Evolutionary conservation across 495 filamentous ascomycete species (phyloP).

Genomic region (Penicillium subrubescens): DNA sequence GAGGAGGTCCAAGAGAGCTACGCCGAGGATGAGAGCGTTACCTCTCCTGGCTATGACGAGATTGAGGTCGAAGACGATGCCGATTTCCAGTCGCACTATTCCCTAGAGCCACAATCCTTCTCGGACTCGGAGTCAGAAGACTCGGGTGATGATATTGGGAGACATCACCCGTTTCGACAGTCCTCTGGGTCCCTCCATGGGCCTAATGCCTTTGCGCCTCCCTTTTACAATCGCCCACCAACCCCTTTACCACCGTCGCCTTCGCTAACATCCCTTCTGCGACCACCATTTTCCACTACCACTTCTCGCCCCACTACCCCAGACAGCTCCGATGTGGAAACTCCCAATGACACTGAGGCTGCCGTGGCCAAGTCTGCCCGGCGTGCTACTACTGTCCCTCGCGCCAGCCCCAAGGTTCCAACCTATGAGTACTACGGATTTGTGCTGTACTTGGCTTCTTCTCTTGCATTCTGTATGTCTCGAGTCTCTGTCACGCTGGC

Average conservation of each 20-base stretch:
- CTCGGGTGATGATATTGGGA: conserved; percentile 36
- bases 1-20: conserved; percentile 30
- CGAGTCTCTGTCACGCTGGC: neutral
- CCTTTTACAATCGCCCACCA: conserved; percentile 85
- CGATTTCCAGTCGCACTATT: conserved; percentile 53
- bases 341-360: conserved; percentile 60
- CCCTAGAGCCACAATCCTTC: conserved; percentile 41
- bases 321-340: conserved; percentile 84
- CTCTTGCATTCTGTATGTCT: conserved; percentile 65
- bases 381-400: conserved; percentile 72
- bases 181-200: conserved; percentile 47
- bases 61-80: conserved; percentile 45
- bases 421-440: conserved; percentile 99
- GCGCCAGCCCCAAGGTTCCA: conserved; percentile 88
- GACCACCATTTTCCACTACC: conserved; percentile 66
- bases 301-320: conserved; percentile 90
- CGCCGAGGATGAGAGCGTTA: conserved; percentile 32
- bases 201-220: conserved; percentile 71
- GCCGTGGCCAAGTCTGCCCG: conserved; percentile 65
- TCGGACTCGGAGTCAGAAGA: conserved; percentile 46
- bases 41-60: conserved; percentile 33
- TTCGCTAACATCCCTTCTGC: conserved; percentile 90
- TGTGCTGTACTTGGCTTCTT: conserved; percentile 86
- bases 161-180: conserved; percentile 45
- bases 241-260: conserved; percentile 92